A percentile compares a stretch with the other conserved stretches of the same genome.
These are phyloP conservation scores for Lachnellula subtilissima DNA, from an alignment of 2,329 filamentous ascomycete genomes.

Conservation along the genomic window DNA sequence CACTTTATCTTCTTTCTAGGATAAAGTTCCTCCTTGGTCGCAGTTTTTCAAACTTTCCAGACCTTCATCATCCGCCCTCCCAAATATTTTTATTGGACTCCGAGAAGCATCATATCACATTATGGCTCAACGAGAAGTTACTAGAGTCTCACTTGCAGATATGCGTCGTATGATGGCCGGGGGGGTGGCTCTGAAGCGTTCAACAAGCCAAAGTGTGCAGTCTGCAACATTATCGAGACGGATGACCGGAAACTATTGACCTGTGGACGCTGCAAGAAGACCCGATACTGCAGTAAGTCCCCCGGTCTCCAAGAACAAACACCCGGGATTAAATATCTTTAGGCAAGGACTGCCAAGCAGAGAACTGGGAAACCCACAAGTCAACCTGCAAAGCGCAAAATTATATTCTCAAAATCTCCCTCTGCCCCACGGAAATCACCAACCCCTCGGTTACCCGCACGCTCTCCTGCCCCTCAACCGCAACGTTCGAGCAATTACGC, in stretches of 20 bases:
- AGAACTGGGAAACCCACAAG: not conserved
- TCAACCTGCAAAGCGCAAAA: not conserved
- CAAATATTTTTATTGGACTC: not conserved
- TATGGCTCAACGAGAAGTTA: not conserved
- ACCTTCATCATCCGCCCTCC: too few species aligned
- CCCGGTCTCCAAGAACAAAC: too few species aligned
- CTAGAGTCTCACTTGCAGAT: not conserved
- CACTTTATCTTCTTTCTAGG: not conserved
- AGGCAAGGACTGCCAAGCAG: not conserved
- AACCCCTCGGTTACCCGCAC: not conserved
- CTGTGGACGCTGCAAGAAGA: not conserved
- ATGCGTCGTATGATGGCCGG: too few species aligned
- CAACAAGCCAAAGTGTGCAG: not conserved
- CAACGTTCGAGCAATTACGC: not conserved
- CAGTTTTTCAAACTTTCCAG: not conserved
- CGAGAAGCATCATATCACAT: not conserved
- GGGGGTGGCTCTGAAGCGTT: not conserved
- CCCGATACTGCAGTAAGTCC: not conserved
- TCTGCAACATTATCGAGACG: not conserved
- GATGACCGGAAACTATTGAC: not conserved
- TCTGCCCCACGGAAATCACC: not conserved
- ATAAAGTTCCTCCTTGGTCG: not conserved
- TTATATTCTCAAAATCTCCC: not conserved
- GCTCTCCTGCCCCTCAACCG: not conserved
- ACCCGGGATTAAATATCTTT: too few species aligned